Conservation (phyloP, 345 rosid genomes). For the Alliaria petiolata region DNA sequence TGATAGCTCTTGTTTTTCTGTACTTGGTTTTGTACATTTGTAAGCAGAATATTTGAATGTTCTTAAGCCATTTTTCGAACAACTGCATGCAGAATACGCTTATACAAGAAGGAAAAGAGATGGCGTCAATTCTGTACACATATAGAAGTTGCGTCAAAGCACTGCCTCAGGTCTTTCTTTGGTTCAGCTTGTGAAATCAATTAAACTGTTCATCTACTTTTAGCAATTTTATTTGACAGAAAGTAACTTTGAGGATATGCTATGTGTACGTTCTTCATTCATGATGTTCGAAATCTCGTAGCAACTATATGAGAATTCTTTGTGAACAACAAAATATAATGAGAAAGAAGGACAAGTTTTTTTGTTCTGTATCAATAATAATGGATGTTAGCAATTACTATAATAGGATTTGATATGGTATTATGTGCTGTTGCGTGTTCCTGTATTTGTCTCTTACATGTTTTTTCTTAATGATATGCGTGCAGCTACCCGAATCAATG, state of each 20-base stretch:
- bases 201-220: not conserved
- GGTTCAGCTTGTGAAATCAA: not conserved
- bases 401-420: not conserved
- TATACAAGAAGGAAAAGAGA: slow-evolving; percentile 94
- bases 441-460: not conserved
- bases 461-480: not conserved
- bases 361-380: not conserved
- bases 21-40: slow-evolving; percentile 41
- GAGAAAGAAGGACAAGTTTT: not conserved
- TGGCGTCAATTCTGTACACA: slow-evolving; percentile 93
- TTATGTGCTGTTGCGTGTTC: not conserved
- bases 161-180: slow-evolving; percentile 75
- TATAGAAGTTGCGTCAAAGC: slow-evolving; percentile 99
- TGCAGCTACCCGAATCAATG: slow-evolving; percentile 98
- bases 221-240: not conserved
- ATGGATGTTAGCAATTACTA: not conserved
- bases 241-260: not conserved
- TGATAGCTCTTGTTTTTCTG: slow-evolving; percentile 12
- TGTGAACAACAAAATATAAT: not conserved
- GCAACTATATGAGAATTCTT: not conserved
- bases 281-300: not conserved
- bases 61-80: not conserved
- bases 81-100: slow-evolving; percentile 65
- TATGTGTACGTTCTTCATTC: not conserved
- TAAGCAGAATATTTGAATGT: slow-evolving; percentile 40